A percentile compares a stretch with the other conserved stretches of the same genome.
Conservation (phyloP, 495 filamentous ascomycete species). For the Penicillium angulare region DNA sequence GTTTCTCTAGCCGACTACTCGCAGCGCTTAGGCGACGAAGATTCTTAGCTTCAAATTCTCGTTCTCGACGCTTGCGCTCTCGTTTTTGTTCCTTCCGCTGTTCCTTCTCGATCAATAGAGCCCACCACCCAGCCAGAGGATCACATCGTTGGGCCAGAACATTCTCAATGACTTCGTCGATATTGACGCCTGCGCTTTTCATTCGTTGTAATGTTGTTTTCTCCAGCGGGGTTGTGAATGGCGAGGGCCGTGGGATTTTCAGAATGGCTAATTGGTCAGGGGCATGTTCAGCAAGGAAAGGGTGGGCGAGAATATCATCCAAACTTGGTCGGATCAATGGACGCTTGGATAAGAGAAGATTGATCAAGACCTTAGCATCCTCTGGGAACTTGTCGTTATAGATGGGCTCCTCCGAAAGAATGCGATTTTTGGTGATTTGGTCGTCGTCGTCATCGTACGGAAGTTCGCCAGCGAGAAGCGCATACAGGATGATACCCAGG, state of each 20-base stretch:
- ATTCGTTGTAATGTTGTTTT: constrained; percentile 90
- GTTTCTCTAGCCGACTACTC: constrained; percentile 76
- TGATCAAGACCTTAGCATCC: constrained; percentile 74
- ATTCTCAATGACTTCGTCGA: constrained; percentile 90
- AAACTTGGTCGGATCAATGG: constrained; percentile 80
- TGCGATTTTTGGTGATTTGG: constrained; percentile 76
- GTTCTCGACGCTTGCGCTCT: constrained; percentile 82
- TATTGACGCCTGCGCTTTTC: constrained; percentile 92
- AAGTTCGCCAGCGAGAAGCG: constrained; percentile 85
- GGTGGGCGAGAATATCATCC: constrained; percentile 83
- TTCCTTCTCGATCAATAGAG: constrained; percentile 91
- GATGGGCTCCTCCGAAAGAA: constrained; percentile 77
- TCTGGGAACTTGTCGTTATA: constrained; percentile 78
- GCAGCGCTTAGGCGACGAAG: constrained; percentile 80
- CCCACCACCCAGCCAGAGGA: constrained; percentile 93
- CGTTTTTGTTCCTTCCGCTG: constrained; percentile 81
- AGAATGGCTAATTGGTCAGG: constrained; percentile 88
- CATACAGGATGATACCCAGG: constrained; percentile 92
- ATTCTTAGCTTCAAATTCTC: constrained; percentile 76
- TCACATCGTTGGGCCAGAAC: constrained; percentile 89
- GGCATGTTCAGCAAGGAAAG: constrained; percentile 86
- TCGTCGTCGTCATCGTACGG: constrained; percentile 97
- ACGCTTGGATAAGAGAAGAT: constrained; percentile 78
- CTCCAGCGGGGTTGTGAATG: constrained; percentile 85
- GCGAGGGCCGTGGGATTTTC: constrained; percentile 75